Conservation (phyloP, 1,284 basidiomycete species). For the Tremellales sp. region DNA sequence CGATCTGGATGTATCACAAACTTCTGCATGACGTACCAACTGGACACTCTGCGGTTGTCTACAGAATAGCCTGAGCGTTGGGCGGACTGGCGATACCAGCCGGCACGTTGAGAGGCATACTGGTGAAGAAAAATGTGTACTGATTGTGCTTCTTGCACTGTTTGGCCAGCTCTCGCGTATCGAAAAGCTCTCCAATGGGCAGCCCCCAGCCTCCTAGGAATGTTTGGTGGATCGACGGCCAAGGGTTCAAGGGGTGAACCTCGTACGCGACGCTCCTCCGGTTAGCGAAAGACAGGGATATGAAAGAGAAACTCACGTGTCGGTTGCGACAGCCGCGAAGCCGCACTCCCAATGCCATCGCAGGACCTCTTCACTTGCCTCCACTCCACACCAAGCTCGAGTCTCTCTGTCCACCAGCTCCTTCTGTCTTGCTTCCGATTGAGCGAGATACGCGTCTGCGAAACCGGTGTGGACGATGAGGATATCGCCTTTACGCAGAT, state of each 20-base stretch:
- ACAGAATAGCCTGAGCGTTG: slow-evolving; percentile 48
- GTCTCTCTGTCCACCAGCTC: slow-evolving; percentile 12
- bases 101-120: slow-evolving; percentile 45
- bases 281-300: neutral
- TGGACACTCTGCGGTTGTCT: too few species aligned
- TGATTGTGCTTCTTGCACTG: slow-evolving; percentile 34
- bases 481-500: slow-evolving; percentile 40
- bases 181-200: slow-evolving; percentile 50
- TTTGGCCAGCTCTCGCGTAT: slow-evolving; percentile 44
- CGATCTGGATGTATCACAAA: too few species aligned
- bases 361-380: slow-evolving; percentile 34
- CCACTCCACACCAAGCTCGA: slow-evolving; percentile 29
- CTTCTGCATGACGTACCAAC: too few species aligned
- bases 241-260: slow-evolving; percentile 18
- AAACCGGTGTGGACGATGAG: slow-evolving; percentile 47
- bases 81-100: slow-evolving; percentile 50
- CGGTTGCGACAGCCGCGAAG: slow-evolving; percentile 49
- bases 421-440: slow-evolving; percentile 21
- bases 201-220: slow-evolving; percentile 39
- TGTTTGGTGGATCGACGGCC: slow-evolving; percentile 27
- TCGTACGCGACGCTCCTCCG: slow-evolving; percentile 28
- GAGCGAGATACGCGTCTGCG: slow-evolving; percentile 38
- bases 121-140: slow-evolving; percentile 49
- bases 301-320: slow-evolving; percentile 34
- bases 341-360: slow-evolving; percentile 51